These are phyloP conservation scores for Mycena amicta DNA, from an alignment of 768 basidiomycete species.

Conservation along the genomic window DNA sequence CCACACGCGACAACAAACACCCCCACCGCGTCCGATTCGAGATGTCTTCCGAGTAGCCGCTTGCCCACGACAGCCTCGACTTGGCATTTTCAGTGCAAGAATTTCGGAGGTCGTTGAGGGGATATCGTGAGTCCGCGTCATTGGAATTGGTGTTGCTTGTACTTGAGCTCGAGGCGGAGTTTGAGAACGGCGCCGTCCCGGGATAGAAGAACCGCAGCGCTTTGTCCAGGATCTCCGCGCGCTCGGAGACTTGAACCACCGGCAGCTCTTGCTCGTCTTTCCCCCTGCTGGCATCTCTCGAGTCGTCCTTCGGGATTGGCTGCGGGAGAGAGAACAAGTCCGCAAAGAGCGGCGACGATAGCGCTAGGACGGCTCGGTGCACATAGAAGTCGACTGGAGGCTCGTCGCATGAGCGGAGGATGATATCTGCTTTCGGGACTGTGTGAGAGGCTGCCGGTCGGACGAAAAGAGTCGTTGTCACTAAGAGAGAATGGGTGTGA, in stretches of 20 bases:
- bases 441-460: too few species aligned
- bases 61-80: background rate
- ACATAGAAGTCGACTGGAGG: conserved; percentile 16
- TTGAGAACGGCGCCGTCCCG: background rate
- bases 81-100: background rate
- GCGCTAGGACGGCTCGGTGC: conserved; percentile 18
- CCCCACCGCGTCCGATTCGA: background rate
- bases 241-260: background rate
- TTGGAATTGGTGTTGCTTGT: too few species aligned
- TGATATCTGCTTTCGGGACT: conserved; percentile 11
- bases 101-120: background rate
- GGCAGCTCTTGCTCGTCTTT: background rate
- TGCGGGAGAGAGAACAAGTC: conserved; percentile 25
- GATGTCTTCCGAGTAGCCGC: background rate
- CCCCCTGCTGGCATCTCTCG: background rate
- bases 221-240: background rate
- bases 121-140: background rate
- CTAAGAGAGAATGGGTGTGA: too few species aligned
- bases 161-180: too few species aligned
- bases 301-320: too few species aligned
- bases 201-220: background rate
- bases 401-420: conserved; percentile 22
- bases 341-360: conserved; percentile 26
- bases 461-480: too few species aligned
- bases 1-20: background rate